Conservation (phyloP, 2,329 filamentous ascomycete genomes). For the Penicillium decumbens region DNA sequence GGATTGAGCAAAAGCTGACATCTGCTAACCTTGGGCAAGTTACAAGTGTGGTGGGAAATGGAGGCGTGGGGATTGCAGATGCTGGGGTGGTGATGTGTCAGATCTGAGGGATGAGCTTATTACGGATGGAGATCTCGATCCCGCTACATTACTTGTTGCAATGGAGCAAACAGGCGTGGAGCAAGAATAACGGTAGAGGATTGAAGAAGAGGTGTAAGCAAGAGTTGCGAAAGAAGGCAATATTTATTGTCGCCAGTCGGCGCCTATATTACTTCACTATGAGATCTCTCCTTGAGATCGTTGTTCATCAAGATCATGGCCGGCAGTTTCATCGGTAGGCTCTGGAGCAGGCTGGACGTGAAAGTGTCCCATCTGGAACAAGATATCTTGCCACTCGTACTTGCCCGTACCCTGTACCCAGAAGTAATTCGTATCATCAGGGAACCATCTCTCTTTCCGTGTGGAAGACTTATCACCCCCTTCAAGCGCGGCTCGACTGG, state of each 20-base stretch:
- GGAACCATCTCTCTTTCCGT: conserved; percentile 69
- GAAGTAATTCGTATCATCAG: conserved; percentile 54
- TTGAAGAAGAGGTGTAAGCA: no score
- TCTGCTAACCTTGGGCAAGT: no score
- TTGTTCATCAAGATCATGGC: not conserved
- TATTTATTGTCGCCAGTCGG: not conserved
- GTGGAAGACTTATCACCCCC: conserved; percentile 64
- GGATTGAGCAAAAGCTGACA: no score
- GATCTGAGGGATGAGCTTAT: no score
- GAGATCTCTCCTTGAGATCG: not conserved
- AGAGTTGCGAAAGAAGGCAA: no score
- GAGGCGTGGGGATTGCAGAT: no score
- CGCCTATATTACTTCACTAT: not conserved
- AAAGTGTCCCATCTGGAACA: conserved; percentile 33
- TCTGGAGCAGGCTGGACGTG: conserved; percentile 21
- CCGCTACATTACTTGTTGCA: no score
- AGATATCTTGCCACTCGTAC: conserved; percentile 38
- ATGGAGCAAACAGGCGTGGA: no score
- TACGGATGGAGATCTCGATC: no score
- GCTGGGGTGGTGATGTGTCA: no score
- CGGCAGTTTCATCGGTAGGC: conserved; percentile 10
- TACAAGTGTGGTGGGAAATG: no score
- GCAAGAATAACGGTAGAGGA: no score
- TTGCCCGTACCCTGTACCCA: conserved; percentile 63
- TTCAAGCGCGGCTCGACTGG: conserved; percentile 71